Evolutionary conservation across 768 basidiomycete genomes (phyloP).

Genomic region (Russula compacta): DNA sequence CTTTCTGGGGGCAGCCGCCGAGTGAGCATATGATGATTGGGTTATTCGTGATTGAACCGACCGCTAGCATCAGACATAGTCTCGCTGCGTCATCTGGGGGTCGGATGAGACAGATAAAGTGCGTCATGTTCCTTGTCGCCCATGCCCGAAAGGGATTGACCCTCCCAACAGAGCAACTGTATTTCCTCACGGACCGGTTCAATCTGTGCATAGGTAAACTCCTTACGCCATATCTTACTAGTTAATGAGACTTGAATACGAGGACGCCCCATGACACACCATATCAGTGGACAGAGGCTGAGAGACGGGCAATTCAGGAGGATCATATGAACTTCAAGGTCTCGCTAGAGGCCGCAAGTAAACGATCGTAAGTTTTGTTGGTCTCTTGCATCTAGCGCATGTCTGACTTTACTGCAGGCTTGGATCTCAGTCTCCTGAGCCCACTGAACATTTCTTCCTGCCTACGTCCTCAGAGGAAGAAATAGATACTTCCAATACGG

Average conservation of each 20-base stretch:
- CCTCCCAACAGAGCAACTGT: background rate
- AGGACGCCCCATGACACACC: background rate
- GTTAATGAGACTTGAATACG: background rate
- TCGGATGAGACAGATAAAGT: background rate
- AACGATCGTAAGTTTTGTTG: background rate
- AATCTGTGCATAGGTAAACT: background rate
- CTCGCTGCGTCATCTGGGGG: background rate
- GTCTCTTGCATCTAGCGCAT: background rate
- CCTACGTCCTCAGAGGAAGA: background rate
- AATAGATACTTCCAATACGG: constrained; percentile 4
- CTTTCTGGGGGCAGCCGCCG: background rate
- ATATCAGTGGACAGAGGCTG: constrained; percentile 2
- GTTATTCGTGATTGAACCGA: background rate
- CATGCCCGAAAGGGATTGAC: background rate
- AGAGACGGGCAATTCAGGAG: background rate
- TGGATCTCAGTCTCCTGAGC: background rate
- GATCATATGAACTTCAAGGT: constrained; percentile 4
- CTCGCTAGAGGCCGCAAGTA: constrained; percentile 4
- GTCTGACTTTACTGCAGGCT: background rate
- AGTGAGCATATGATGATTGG: background rate
- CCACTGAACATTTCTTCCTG: constrained; percentile 3
- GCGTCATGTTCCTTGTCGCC: background rate
- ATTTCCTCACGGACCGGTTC: background rate
- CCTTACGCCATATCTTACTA: background rate
- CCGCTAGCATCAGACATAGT: background rate